Evolutionary conservation across 495 filamentous ascomycete species (phyloP), one percentile per base, ranked within the genome.

Genomic region (Penicillium salamii): DNA sequence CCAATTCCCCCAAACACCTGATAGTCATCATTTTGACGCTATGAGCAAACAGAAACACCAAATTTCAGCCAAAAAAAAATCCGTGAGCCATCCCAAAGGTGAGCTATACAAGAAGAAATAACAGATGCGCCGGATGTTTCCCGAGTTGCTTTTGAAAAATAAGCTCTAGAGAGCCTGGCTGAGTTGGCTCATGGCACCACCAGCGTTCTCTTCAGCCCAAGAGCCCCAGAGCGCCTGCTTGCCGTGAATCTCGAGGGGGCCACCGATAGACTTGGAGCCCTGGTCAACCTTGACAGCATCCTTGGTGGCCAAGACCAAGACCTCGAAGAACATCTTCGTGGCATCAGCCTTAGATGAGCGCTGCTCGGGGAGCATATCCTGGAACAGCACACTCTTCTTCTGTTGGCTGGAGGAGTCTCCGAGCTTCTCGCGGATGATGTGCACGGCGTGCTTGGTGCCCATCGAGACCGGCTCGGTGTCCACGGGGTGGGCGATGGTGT

Each of bases 311-410:
- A 98, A 74, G 5, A 97, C 93, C 33, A 98, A 74, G 29, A 91
- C 83, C 70, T 98, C 95, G 51, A 97, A 97, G 72, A 98, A 98
- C 92, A 98, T 96, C 76, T 96, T 96, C 32, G 93, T 97, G 3
- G 95, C 95, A 56, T 97, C 93, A 11, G 84, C 84, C 59, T 87
- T 86, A 42, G 78, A 85, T 2, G 93, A 90, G 43, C 76, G 81
- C 41, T 73, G 65, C 69, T 92, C 88, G 1, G 93, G 93, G 1
- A 96, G 78, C 37, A 98, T 78, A 31, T 96, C 89, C 63, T 96
- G 90, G 80, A 97, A 98, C 14, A 90, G 72, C 5, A 96, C 88
- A 32, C 78, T 78, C 63, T 91, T 90, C 72, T 85, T 87, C 61
- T 88, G 85, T 20, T 66, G 62, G 28, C 60, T 60, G 12, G 78